phyloP scores from a whole-genome alignment of 1,139 yeast genomes.

The Nakaseomyces kungkrabaensis region DNA sequence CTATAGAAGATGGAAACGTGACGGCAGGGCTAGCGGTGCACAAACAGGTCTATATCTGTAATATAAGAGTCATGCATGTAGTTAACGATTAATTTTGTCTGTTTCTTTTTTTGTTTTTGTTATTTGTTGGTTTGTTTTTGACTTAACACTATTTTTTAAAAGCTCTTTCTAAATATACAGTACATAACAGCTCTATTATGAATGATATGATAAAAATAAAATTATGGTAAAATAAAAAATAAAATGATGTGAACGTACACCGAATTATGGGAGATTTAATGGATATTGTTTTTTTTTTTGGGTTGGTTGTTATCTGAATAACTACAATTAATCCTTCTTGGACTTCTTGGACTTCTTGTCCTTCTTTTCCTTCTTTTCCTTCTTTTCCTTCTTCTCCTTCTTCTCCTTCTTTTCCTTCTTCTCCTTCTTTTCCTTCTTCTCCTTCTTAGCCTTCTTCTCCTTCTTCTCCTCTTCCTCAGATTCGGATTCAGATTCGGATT shows the following conservation, averaged over 20 bases:
- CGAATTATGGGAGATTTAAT: background rate
- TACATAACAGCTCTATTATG: constrained; percentile 5
- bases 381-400: constrained; percentile 43
- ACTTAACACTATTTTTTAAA: constrained; percentile 4
- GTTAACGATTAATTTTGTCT: too few relatives aligned
- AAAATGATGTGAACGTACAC: constrained; percentile 3
- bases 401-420: constrained; percentile 48
- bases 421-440: constrained; percentile 36
- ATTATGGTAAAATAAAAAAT: constrained; percentile 8
- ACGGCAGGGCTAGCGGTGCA: constrained; percentile 24
- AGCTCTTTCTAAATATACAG: constrained; percentile 6
- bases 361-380: constrained; percentile 47
- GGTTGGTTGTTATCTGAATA: background rate
- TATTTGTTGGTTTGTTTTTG: background rate
- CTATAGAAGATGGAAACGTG: constrained; percentile 23
- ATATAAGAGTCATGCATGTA: background rate
- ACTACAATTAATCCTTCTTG: constrained; percentile 20
- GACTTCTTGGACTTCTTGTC: constrained; percentile 45
- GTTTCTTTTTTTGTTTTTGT: background rate
- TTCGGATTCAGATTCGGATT: constrained; percentile 18
- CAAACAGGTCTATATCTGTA: constrained; percentile 26
- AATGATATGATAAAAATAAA: constrained; percentile 5
- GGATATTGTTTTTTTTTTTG: background rate
- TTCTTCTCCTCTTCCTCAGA: constrained; percentile 29
- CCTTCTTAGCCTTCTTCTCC: constrained; percentile 36